These are phyloP conservation scores for Colletotrichum karsti DNA, from an alignment of 2,329 filamentous ascomycete species.

Conservation along the genomic window DNA sequence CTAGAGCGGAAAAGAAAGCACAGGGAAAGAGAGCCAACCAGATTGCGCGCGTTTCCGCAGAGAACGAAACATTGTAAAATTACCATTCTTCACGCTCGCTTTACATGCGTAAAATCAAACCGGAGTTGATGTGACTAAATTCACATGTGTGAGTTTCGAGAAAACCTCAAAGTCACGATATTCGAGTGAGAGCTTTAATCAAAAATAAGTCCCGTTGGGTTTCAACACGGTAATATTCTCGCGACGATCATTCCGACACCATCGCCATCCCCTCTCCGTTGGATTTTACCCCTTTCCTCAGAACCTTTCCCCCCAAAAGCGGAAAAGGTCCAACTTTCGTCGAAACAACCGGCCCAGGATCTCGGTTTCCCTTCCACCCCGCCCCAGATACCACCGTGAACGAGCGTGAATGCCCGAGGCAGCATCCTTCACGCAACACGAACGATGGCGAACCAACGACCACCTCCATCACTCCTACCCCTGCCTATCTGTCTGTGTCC, in stretches of 20 bases:
- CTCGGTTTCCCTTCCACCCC: not conserved
- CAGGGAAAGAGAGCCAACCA: too few relatives aligned
- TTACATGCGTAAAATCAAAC: slow-evolving; percentile 7
- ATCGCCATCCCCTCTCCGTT: too few relatives aligned
- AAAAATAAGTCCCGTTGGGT: too few relatives aligned
- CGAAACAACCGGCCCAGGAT: not conserved
- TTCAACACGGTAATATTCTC: too few relatives aligned
- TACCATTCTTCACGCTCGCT: slow-evolving; percentile 40
- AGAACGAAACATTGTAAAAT: slow-evolving; percentile 34
- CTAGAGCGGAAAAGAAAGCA: not conserved
- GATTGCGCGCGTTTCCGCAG: too few relatives aligned
- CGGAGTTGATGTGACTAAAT: slow-evolving; percentile 16
- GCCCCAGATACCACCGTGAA: slow-evolving; percentile 4
- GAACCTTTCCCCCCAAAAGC: too few relatives aligned
- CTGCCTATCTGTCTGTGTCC: not conserved
- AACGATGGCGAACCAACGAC: not conserved
- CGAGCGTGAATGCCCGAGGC: slow-evolving; percentile 20
- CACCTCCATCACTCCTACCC: not conserved
- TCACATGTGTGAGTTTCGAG: too few relatives aligned
- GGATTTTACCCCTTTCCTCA: not conserved
- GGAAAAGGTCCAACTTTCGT: too few relatives aligned
- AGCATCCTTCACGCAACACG: not conserved
- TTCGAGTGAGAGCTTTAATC: too few relatives aligned
- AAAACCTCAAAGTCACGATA: too few relatives aligned
- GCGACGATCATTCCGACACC: too few relatives aligned